Base-by-base conservation (phyloP, 352 stramenopile species). In the Phytophthora quininea region DNA sequence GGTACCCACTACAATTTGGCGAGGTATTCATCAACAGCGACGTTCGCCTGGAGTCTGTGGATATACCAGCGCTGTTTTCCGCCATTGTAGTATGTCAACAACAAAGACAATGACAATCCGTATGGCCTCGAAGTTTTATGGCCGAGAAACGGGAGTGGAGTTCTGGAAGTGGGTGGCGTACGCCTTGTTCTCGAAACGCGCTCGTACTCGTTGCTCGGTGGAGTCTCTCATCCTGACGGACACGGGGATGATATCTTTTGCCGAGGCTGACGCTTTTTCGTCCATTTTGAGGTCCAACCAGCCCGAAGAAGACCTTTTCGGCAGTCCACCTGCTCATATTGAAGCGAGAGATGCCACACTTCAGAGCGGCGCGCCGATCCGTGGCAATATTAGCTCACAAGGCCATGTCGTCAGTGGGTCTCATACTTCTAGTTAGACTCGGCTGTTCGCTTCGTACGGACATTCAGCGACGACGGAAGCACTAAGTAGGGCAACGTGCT, bases 121-220 rank as follows among this genome's bases (percentile, higher is more conserved):
- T 12, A 43, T 43, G 7, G 37, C 7, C 37, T 7, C 37, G 7
- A 43, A 43, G 37, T 43, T 43, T 43, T 43, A 43, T 12, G 12
- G 12, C 37, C 8, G 12, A 12, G 37, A 43, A 43, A 43, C 37
- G 37, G 37, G 37, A 7, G 12, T 43, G 7, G 8, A 43, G 37
- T 43, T 43, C 37, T 43, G 37, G 37, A n/a, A 50, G 19, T 50
- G 43, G 43, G 19, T 50, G 11, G 43, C 43, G 12, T 50, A 50
- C 43, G 43, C 43, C 9, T 50, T 50, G 6, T 50, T 50, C 43
- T 50, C 43, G 12, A 24, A 24, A 24, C 19, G 19, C 19, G 43
- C 15, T 15, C 9, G 43, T 9, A 7, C 19, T 29, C 19, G 6
- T 50, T 50, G 9, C 6, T 29, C 12, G 9, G 12, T 50, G 12